Base-by-base conservation (phyloP, 2,329 filamentous ascomycete genomes). In the Didymella pomorum region DNA sequence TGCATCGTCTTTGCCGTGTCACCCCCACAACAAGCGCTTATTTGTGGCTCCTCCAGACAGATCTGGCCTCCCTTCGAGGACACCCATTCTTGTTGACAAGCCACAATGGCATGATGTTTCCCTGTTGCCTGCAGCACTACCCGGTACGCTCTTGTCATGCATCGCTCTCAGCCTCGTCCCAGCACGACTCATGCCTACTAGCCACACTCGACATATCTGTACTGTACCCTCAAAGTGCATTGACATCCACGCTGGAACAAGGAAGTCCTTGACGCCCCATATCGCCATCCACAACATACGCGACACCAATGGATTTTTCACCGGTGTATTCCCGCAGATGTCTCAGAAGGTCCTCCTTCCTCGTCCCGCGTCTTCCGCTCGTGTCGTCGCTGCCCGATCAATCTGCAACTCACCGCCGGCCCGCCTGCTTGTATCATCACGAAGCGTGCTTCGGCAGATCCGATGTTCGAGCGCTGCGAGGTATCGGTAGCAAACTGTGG, bases 31-130 rank as follows among this genome's bases (percentile, higher is more conserved):
- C 52, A 54, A 58, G 63, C 57, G 61, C 60, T 63, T 69, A 68
- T 67, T 64, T 63, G 63, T 61, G 63, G 67, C 56, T 60, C 35
- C 35, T 47, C 12, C 46, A 61, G 59, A 62, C 56, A 58, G 66
- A 66, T 65, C 62, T 60, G 59, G 66, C 68, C 61, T 26, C 48
- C 28, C 45, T 60, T 52, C 51, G 58, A 51, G 55, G 58, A 50
- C 52, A 64, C 53, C 26, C 53, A 41, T 50, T 60, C 54, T 59
- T 61, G 58, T 61, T 47, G 49, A 47, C 56, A 57, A 65, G 62
- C 66, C 66, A 60, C 60, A 56, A 52, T 64, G 52, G 49, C 62
- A 64, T 44, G 49, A 49, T 53, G 3, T 42, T 56, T 54, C 49
- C 52, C 43, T 33, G 51, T 44, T 58, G 44, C 55, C 35, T 57